Base-by-base conservation (phyloP, 257 asterid species). In the Ligustrum vulgare region DNA sequence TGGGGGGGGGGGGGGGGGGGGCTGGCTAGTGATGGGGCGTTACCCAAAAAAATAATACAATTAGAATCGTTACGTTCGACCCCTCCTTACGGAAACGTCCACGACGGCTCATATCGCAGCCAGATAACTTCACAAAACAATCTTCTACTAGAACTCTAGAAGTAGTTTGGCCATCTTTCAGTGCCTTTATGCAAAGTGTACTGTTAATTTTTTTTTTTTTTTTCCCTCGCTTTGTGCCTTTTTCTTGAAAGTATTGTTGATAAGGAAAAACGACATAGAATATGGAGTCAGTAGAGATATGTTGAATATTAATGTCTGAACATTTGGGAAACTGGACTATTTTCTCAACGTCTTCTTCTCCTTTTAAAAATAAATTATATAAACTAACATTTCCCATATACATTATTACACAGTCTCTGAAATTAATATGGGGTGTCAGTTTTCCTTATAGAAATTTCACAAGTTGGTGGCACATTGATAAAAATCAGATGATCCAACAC, bases 381-480 rank as follows among this genome's bases (percentile, higher is more conserved):
- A 34, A 20, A 58, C 31, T 58, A 3, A 6, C 16, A 58, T 58
- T 33, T 23, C 66, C 66, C 33, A 23, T 23, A 12, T 25, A 18
- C 3, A 68, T 43, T 56, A 77, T 28, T 25, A 23, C 72, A 2
- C n/a, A 51, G 70, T 43, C 33, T 13, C 18, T 51, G 72, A 69
- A 77, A 80, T 78, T 84, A 77, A 87, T 23, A 82, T 87, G 75
- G 81, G 47, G 20, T 76, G 79, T 69, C 85, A 77, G 83, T 65
- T 62, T 68, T 43, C 70, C 65, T 75, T 15, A 25, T 4, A 37
- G 60, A 82, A 31, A 75, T 45, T 73, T 65, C 63, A 62, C 12
- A 36, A 51, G 77, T 72, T 82, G 88, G 84, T 79, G 68, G 82
- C 69, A 72, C 81, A 84, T 77, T 84, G 65, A 80, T 77, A 43